These are phyloP conservation scores for Arabidopsis thaliana DNA, from an alignment of 345 rosid species.

Conservation along the genomic window TAIR10.1 NC_003074.8:3318501-3319000, in stretches of 20 bases:
- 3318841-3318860: background rate
- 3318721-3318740: conserved; percentile 26
- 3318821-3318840: background rate
- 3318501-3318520: background rate
- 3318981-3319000: conserved; percentile 21
- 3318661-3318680: conserved; percentile 16
- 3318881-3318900: conserved; percentile 21
- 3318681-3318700: conserved; percentile 34
- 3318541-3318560: background rate
- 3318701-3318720: conserved; percentile 35
- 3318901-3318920: too few species aligned
- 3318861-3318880: background rate
- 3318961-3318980: background rate
- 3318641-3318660: background rate
- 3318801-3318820: background rate
- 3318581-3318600: background rate
- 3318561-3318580: background rate
- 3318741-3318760: conserved; percentile 38
- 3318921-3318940: background rate
- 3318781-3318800: background rate
- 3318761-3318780: conserved; percentile 12
- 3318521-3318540: conserved; percentile 2
- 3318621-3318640: conserved; percentile 31
- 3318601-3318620: background rate
- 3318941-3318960: too few species aligned